phyloP scores from a whole-genome alignment of 2,329 filamentous ascomycete species.

The Coniochaeta pulveracea region DNA sequence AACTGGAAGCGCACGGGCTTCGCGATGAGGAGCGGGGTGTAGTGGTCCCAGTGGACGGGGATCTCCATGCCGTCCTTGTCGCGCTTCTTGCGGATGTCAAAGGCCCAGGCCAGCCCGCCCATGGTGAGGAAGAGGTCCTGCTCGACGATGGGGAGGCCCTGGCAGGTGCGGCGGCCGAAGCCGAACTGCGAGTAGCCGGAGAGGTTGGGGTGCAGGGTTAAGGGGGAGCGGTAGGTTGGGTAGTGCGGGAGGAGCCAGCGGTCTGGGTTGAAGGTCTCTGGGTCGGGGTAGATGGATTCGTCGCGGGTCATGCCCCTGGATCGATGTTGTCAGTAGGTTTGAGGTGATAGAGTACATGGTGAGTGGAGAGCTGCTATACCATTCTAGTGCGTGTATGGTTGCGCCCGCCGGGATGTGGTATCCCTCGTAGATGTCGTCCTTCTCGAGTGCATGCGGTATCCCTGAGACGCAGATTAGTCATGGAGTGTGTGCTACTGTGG shows the following conservation, averaged over 20 bases:
- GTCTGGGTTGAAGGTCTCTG: constrained; percentile 26
- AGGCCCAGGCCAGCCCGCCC: constrained; percentile 25
- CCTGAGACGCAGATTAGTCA: constrained; percentile 14
- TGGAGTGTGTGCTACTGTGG: not conserved
- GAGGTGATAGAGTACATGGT: not conserved
- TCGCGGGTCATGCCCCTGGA: constrained; percentile 33
- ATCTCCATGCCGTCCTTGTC: constrained; percentile 13
- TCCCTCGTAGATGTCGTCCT: constrained; percentile 39
- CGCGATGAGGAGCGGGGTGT: constrained; percentile 30
- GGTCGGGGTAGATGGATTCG: constrained; percentile 23
- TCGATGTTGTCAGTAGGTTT: not conserved
- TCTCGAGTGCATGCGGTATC: constrained; percentile 37
- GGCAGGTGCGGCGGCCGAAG: constrained; percentile 38
- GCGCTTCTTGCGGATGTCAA: constrained; percentile 20
- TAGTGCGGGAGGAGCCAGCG: constrained; percentile 24
- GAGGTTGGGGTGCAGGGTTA: constrained; percentile 25
- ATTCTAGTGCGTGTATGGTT: constrained; percentile 40
- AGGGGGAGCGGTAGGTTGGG: constrained; percentile 26
- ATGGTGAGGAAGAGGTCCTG: constrained; percentile 27
- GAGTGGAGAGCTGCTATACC: constrained; percentile 20
- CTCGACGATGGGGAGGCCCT: constrained; percentile 28
- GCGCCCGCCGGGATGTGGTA: constrained; percentile 40
- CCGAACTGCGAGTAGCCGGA: constrained; percentile 35
- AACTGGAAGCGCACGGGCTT: constrained; percentile 28
- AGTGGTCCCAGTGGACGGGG: constrained; percentile 31